Conservation (phyloP, 1,284 basidiomycete species). For the Ceratobasidium sp. region DNA sequence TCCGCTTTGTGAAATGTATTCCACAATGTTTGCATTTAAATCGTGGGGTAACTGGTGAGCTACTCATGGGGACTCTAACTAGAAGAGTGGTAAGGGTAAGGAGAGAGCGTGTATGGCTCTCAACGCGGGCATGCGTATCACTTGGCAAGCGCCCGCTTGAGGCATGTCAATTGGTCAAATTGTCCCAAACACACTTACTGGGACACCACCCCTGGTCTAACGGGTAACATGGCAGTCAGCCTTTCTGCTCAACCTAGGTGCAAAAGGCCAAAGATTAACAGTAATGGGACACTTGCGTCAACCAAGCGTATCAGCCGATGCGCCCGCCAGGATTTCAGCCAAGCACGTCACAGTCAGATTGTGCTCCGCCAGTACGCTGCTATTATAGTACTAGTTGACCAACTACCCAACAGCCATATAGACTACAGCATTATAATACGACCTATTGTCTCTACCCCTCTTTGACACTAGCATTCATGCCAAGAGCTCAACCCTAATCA, state of each 20-base stretch:
- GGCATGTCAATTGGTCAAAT: neutral
- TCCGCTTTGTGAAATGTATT: constrained; percentile 27
- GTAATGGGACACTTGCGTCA: neutral
- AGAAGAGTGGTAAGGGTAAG: constrained; percentile 12
- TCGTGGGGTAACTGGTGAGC: neutral
- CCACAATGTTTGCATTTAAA: constrained; percentile 34
- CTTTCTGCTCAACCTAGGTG: neutral
- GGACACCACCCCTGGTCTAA: too few species aligned
- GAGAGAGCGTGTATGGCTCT: constrained; percentile 25
- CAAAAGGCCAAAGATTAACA: neutral
- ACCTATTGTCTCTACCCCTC: neutral
- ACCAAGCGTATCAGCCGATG: neutral
- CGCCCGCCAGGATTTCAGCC: neutral
- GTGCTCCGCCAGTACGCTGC: too few species aligned
- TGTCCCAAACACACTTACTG: constrained; percentile 33
- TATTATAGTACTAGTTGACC: too few species aligned
- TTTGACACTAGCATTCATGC: neutral
- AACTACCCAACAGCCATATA: neutral
- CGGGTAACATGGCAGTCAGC: too few species aligned
- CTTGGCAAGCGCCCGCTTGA: constrained; percentile 25
- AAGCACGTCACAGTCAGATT: neutral
- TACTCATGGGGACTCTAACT: constrained; percentile 4
- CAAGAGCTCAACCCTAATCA: neutral
- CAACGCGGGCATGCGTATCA: constrained; percentile 29
- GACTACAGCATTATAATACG: neutral